phyloP scores from a whole-genome alignment of 495 filamentous ascomycete species.

The Chaetomium fimeti region DNA sequence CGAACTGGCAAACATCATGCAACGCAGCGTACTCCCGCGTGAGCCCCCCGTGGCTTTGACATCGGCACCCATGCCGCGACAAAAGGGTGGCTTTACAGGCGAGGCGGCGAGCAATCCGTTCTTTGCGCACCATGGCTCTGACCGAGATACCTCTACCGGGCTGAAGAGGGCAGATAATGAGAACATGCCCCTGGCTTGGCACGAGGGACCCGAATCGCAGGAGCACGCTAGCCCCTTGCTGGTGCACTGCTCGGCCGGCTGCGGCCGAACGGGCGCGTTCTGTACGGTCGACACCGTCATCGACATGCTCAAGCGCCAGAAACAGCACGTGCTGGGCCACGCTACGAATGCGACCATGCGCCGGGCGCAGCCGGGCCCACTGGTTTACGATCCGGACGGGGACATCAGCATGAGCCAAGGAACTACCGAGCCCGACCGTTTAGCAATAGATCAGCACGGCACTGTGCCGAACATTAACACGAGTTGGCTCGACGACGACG shows the following conservation, averaged over 20 bases:
- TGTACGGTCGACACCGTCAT: slow-evolving; percentile 95
- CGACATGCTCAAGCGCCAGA: slow-evolving; percentile 85
- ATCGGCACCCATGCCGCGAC: slow-evolving; percentile 16
- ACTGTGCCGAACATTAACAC: slow-evolving; percentile 31
- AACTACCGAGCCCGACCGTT: not conserved
- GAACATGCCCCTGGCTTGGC: slow-evolving; percentile 32
- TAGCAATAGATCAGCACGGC: not conserved
- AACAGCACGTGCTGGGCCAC: slow-evolving; percentile 32
- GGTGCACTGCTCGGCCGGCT: slow-evolving; percentile 94
- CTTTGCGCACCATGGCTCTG: slow-evolving; percentile 9
- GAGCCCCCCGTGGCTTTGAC: slow-evolving; percentile 46
- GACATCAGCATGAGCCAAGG: slow-evolving; percentile 42
- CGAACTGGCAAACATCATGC: slow-evolving; percentile 73
- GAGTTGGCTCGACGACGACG: slow-evolving; percentile 51
- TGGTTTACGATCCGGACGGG: slow-evolving; percentile 40
- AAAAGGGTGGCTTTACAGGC: slow-evolving; percentile 8
- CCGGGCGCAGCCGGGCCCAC: not conserved
- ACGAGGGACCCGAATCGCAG: slow-evolving; percentile 55
- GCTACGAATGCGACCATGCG: not conserved
- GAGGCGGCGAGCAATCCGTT: not conserved
- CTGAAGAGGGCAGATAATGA: slow-evolving; percentile 20
- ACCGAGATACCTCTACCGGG: not conserved
- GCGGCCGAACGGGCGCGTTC: slow-evolving; percentile 92
- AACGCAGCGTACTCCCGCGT: slow-evolving; percentile 43
- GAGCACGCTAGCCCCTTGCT: slow-evolving; percentile 66